Evolutionary conservation across 2,329 filamentous ascomycete species (phyloP).

Genomic region (Pestalotiopsis sp.): DNA sequence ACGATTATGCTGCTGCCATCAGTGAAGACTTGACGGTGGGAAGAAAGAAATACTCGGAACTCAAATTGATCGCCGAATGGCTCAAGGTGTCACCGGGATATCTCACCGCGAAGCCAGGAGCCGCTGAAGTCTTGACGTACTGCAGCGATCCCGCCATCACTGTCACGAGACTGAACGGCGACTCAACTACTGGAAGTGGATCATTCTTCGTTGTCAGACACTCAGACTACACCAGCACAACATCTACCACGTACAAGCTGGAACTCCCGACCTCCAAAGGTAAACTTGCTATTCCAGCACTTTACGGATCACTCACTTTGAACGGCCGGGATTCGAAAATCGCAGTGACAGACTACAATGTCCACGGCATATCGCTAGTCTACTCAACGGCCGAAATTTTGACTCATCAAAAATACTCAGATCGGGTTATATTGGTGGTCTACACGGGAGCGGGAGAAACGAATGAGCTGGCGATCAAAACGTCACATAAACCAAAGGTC

Average conservation of each 20-base stretch:
- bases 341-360: constrained; percentile 66
- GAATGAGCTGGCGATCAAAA: constrained; percentile 1
- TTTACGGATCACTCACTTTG: constrained; percentile 21
- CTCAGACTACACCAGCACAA: constrained; percentile 15
- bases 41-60: constrained; percentile 78
- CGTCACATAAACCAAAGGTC: not conserved
- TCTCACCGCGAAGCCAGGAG: constrained; percentile 58
- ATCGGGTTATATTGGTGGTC: not conserved
- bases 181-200: constrained; percentile 14
- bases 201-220: constrained; percentile 22
- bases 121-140: constrained; percentile 37
- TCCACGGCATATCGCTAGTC: constrained; percentile 61
- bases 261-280: constrained; percentile 14
- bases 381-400: constrained; percentile 74
- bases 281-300: constrained; percentile 24
- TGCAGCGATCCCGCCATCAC: constrained; percentile 53
- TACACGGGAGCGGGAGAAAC: not conserved
- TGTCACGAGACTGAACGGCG: constrained; percentile 25
- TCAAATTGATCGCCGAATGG: constrained; percentile 78
- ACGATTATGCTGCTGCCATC: constrained; percentile 62
- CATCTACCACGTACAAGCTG: constrained; percentile 23
- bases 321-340: constrained; percentile 67
- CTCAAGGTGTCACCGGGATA: constrained; percentile 73
- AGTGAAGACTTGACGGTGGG: constrained; percentile 68
- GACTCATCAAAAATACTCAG: constrained; percentile 48